Evolutionary conservation across 2,329 filamentous ascomycete genomes (phyloP).

Genomic region (Cladophialophora yegresii): DNA sequence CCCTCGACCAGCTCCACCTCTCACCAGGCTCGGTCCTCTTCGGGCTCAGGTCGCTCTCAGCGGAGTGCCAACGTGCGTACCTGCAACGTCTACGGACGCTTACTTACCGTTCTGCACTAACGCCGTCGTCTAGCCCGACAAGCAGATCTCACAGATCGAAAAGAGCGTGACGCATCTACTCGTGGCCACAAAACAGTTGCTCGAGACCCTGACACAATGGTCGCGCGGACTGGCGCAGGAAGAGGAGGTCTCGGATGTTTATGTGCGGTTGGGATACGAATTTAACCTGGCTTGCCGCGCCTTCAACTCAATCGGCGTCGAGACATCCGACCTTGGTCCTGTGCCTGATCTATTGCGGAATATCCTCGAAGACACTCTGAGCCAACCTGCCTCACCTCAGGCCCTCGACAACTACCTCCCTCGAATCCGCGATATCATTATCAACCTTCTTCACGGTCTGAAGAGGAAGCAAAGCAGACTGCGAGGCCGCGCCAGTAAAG

Average conservation of each 20-base stretch:
- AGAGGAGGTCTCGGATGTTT: conserved; percentile 95
- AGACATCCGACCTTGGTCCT: conserved; percentile 89
- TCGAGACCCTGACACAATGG: conserved; percentile 97
- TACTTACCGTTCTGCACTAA: conserved; percentile 13
- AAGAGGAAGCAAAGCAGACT: conserved; percentile 96
- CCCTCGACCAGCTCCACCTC: conserved; percentile 19
- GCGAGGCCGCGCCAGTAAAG: conserved; percentile 55
- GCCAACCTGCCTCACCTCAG: conserved; percentile 90
- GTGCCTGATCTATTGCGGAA: conserved; percentile 87
- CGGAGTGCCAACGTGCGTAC: conserved; percentile 48
- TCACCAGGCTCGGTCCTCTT: conserved; percentile 24
- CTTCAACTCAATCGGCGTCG: conserved; percentile 95
- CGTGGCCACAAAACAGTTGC: conserved; percentile 94
- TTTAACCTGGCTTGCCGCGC: conserved; percentile 98
- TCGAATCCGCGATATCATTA: conserved; percentile 95
- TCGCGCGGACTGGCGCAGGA: conserved; percentile 89
- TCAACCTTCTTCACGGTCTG: conserved; percentile 90
- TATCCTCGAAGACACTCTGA: conserved; percentile 93
- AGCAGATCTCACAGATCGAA: conserved; percentile 92
- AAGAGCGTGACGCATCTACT: conserved; percentile 98
- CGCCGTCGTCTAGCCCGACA: conserved; percentile 57
- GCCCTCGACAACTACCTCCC: conserved; percentile 93
- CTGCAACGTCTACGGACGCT: conserved; percentile 39
- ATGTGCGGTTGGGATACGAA: conserved; percentile 94
- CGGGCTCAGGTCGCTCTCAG: conserved; percentile 30